Evolutionary conservation across 805 yeast species (phyloP).

Genomic region (Starmerella asiatica): DNA sequence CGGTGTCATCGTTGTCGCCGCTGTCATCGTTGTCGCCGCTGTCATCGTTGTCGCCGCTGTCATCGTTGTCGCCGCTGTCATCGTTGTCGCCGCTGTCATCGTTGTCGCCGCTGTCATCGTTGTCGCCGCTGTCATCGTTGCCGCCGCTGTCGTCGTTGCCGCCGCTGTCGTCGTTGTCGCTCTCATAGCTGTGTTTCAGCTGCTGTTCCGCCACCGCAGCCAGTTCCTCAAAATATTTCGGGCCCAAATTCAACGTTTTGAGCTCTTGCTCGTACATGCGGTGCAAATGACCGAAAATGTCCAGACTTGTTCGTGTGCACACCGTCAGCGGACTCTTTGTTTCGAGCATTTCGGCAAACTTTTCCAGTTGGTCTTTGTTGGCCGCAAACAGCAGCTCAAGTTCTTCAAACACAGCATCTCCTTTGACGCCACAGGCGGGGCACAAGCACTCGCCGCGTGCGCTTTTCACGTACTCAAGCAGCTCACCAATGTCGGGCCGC

Average conservation of each 20-base stretch:
- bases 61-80: constrained; percentile 24
- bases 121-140: constrained; percentile 14
- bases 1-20: constrained; percentile 28
- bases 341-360: constrained; percentile 1
- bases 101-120: constrained; percentile 15
- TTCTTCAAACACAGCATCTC: constrained; percentile 59
- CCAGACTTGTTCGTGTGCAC: not conserved
- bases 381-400: constrained; percentile 60
- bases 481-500: constrained; percentile 51
- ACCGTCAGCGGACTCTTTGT: constrained; percentile 3
- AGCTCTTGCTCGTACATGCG: not conserved
- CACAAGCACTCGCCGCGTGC: constrained; percentile 54
- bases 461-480: constrained; percentile 49
- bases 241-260: not conserved
- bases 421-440: constrained; percentile 62
- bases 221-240: not conserved
- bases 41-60: constrained; percentile 26
- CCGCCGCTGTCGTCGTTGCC: constrained; percentile 10
- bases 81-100: constrained; percentile 19
- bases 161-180: constrained; percentile 14
- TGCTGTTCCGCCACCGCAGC: not conserved
- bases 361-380: constrained; percentile 42
- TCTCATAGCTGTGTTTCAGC: not conserved
- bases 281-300: not conserved
- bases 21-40: constrained; percentile 22